A percentile compares a stretch with the other conserved stretches of the same genome.
These are phyloP conservation scores for Pythium phragmiticola DNA, from an alignment of 352 stramenopile species.

Conservation along the genomic window DNA sequence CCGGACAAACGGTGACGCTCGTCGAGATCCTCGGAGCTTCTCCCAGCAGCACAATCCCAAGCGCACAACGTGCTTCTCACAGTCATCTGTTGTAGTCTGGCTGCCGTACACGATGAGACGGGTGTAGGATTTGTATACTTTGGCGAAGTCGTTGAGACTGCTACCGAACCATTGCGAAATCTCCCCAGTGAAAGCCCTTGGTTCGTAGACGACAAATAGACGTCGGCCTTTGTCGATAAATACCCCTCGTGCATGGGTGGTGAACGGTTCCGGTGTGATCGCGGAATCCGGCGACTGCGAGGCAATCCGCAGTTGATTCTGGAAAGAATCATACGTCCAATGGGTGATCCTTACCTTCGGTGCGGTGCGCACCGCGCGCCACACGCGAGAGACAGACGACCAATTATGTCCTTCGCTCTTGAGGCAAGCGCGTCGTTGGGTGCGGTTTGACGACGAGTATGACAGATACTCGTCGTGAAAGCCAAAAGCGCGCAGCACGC, in stretches of 20 bases:
- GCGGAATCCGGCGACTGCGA: too few species aligned
- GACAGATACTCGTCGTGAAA: slow-evolving; percentile 14
- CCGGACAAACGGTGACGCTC: too few species aligned
- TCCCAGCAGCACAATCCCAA: slow-evolving; percentile 11
- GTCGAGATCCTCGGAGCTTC: background rate
- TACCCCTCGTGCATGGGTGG: slow-evolving; percentile 2
- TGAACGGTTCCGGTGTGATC: background rate
- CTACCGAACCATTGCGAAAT: background rate
- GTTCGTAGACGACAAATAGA: slow-evolving; percentile 6
- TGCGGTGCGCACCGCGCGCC: background rate
- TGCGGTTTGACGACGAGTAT: background rate
- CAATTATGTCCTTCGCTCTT: slow-evolving; percentile 7
- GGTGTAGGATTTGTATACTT: background rate
- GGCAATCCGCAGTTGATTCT: background rate
- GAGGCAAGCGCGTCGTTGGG: background rate
- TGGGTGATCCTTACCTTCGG: background rate
- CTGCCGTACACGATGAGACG: background rate
- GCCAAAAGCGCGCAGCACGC: background rate
- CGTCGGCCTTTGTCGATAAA: background rate
- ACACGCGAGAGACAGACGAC: background rate
- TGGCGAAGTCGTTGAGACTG: background rate
- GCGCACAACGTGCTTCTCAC: background rate
- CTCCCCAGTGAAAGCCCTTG: background rate
- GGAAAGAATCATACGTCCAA: background rate
- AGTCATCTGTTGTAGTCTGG: background rate